These are phyloP conservation scores for Sonneratia caseolaris DNA, from an alignment of 345 rosid genomes.

Conservation along the genomic window DNA sequence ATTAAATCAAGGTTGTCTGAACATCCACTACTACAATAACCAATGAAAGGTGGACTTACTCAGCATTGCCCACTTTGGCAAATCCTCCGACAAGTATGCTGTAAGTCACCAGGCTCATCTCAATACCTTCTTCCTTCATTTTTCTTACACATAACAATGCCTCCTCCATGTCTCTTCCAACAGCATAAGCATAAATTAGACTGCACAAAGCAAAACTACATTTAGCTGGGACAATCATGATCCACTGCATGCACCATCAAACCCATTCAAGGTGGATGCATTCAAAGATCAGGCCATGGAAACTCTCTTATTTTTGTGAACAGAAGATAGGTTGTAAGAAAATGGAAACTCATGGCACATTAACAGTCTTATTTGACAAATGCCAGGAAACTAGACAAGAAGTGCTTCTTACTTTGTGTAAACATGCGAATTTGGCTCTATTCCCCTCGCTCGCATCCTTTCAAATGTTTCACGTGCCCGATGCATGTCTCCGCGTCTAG, in stretches of 20 bases:
- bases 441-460: constrained; percentile 86
- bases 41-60: constrained; percentile 41
- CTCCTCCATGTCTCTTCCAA: constrained; percentile 98
- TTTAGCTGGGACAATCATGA: background rate
- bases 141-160: constrained; percentile 86
- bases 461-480: constrained; percentile 91
- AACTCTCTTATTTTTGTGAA: background rate
- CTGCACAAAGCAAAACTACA: constrained; percentile 56
- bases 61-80: constrained; percentile 66
- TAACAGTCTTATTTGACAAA: background rate
- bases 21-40: background rate
- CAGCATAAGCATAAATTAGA: constrained; percentile 97
- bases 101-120: constrained; percentile 86
- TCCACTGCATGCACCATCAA: background rate
- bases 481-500: constrained; percentile 90
- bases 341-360: background rate
- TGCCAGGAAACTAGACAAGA: constrained; percentile 1
- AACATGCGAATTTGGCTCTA: constrained; percentile 79
- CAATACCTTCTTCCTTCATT: constrained; percentile 85
- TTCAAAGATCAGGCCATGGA: background rate
- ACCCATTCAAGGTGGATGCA: background rate
- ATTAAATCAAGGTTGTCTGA: background rate
- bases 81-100: constrained; percentile 75
- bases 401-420: constrained; percentile 61
- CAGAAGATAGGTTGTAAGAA: background rate